phyloP scores from a whole-genome alignment of 108 stramenopile species.

The Nannochloropsis gaditana region DNA sequence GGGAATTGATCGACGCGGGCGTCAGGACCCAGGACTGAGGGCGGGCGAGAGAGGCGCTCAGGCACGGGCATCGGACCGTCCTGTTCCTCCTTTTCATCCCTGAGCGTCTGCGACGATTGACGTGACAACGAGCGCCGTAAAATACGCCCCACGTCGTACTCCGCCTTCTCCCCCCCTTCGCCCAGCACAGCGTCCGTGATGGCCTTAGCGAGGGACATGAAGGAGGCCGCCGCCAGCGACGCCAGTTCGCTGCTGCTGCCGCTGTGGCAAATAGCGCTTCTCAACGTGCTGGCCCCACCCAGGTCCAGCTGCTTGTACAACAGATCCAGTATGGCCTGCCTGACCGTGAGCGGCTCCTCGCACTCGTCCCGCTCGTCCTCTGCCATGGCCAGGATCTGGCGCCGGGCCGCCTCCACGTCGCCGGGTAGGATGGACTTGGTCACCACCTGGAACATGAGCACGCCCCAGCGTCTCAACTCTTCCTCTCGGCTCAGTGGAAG shows the following conservation, averaged over 20 bases:
- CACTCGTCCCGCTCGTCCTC: not conserved
- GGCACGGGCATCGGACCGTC: not conserved
- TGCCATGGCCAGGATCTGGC: not conserved
- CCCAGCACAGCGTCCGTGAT: not conserved
- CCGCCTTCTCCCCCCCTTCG: not conserved
- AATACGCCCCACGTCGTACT: too few species aligned
- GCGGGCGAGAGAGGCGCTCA: not conserved
- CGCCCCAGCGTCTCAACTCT: not conserved
- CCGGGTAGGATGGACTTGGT: not conserved
- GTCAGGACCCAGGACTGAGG: not conserved
- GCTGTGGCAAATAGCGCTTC: not conserved
- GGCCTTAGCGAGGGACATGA: not conserved
- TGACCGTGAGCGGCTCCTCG: not conserved
- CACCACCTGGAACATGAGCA: not conserved
- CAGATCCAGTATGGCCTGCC: not conserved
- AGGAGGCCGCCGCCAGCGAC: not conserved
- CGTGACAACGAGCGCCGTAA: too few species aligned
- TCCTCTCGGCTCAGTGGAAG: not conserved
- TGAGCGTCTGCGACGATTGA: not conserved
- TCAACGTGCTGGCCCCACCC: not conserved
- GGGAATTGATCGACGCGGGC: not conserved
- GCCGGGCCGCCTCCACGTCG: slow-evolving; percentile 8
- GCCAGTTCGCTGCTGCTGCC: not conserved
- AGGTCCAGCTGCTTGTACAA: not conserved
- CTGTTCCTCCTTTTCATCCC: not conserved